Conservation (phyloP, 192 early-diverging fungal species). For the Coemansia sp. region DNA sequence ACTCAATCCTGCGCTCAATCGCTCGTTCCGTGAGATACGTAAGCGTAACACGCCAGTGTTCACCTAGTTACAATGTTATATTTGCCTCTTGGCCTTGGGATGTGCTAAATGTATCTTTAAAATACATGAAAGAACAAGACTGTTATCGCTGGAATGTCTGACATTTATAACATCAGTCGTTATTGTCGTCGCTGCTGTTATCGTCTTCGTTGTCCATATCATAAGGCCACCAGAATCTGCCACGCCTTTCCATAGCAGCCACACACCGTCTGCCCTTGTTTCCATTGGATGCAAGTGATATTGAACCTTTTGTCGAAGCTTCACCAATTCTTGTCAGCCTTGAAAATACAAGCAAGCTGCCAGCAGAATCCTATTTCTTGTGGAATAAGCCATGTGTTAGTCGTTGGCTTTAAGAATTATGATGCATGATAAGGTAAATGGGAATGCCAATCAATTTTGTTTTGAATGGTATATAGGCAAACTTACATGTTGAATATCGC, state of each 20-base stretch:
- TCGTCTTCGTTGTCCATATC: slow-evolving; percentile 48
- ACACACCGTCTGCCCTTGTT: slow-evolving; percentile 34
- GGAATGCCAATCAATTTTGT: not conserved
- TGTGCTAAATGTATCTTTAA: no score
- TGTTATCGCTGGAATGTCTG: no score
- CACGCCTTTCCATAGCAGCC: slow-evolving; percentile 36
- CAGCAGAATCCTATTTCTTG: not conserved
- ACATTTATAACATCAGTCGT: no score
- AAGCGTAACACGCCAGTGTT: slow-evolving; percentile 43
- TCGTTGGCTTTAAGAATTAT: not conserved
- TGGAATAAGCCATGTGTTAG: not conserved
- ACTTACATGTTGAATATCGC: slow-evolving; percentile 4
- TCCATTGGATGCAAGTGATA: slow-evolving; percentile 26
- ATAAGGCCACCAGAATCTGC: slow-evolving; percentile 45
- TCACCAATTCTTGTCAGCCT: slow-evolving; percentile 16
- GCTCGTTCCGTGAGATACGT: slow-evolving; percentile 48
- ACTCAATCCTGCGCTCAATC: slow-evolving; percentile 47
- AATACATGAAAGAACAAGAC: no score
- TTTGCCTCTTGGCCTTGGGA: no score
- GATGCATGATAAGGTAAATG: not conserved
- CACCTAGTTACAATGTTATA: slow-evolving; percentile 6
- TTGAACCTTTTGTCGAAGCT: slow-evolving; percentile 12
- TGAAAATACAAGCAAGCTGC: slow-evolving; percentile 16
- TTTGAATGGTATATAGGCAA: not conserved
- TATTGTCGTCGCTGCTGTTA: not conserved